These are phyloP conservation scores for Tilletia caries DNA, from an alignment of 1,284 basidiomycete species.

Conservation along the genomic window DNA sequence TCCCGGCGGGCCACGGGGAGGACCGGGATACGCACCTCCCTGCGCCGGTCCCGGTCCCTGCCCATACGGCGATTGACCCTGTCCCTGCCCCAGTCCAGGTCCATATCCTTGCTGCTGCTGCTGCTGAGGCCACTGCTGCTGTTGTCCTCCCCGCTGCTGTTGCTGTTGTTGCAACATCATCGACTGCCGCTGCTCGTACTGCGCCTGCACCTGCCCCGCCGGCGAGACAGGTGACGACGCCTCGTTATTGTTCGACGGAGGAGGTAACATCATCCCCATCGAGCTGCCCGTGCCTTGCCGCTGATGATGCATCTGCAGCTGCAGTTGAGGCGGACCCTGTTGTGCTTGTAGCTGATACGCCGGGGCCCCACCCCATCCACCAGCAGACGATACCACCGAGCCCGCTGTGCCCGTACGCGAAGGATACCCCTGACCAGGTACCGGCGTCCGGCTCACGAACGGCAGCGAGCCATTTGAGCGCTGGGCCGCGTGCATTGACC, in stretches of 20 bases:
- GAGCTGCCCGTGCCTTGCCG: slow-evolving; percentile 27
- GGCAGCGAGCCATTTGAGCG: not conserved
- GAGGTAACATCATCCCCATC: slow-evolving; percentile 17
- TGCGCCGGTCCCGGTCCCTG: not conserved
- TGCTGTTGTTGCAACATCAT: slow-evolving; percentile 11
- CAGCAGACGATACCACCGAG: not conserved
- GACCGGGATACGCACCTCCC: not conserved
- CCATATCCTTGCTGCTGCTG: slow-evolving; percentile 21
- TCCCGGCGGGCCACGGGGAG: not conserved
- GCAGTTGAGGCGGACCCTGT: not conserved
- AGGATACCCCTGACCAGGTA: not conserved
- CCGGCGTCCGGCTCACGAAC: not conserved
- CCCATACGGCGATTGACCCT: slow-evolving; percentile 20
- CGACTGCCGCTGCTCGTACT: slow-evolving; percentile 22
- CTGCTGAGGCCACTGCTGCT: slow-evolving; percentile 10
- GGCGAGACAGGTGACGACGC: slow-evolving; percentile 23
- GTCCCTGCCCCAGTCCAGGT: slow-evolving; percentile 12
- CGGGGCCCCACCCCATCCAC: not conserved
- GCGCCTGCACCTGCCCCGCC: slow-evolving; percentile 21
- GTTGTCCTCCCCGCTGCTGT: slow-evolving; percentile 17
- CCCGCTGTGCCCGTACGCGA: not conserved
- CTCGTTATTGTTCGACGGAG: slow-evolving; percentile 20
- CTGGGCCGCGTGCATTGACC: not conserved
- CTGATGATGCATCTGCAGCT: not conserved
- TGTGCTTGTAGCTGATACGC: not conserved